phyloP scores from a whole-genome alignment of 1,139 yeast species.

The Kodamaea sp. region DNA sequence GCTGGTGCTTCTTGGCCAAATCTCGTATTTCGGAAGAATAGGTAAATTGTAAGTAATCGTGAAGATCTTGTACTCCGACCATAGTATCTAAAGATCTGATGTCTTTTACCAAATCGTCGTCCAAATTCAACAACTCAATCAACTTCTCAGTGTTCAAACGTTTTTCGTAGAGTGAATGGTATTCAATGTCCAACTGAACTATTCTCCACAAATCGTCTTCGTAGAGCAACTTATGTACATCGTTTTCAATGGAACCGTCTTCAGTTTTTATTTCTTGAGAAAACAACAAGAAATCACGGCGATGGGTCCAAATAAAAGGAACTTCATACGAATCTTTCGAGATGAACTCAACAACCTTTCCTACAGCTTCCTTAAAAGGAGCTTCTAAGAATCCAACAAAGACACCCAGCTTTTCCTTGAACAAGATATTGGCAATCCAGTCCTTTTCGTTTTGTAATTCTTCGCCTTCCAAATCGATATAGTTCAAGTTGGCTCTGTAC shows the following conservation, averaged over 20 bases:
- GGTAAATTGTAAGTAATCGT: conserved; percentile 79
- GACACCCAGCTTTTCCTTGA: conserved; percentile 48
- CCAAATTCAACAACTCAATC: conserved; percentile 53
- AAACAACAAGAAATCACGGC: conserved; percentile 79
- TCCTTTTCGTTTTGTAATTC: conserved; percentile 72
- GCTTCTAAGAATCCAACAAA: conserved; percentile 44
- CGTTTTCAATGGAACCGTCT: conserved; percentile 41
- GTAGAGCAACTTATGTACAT: conserved; percentile 55
- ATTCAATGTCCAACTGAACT: conserved; percentile 82
- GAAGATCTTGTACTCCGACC: conserved; percentile 84
- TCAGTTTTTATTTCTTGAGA: conserved; percentile 56
- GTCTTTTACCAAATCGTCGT: conserved; percentile 61
- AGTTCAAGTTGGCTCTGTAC: conserved; percentile 61
- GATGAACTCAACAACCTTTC: conserved; percentile 75
- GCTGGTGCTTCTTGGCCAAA: conserved; percentile 23
- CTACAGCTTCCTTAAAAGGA: conserved; percentile 72
- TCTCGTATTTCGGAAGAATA: conserved; percentile 74
- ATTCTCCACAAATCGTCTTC: conserved; percentile 95
- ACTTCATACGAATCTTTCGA: conserved; percentile 83
- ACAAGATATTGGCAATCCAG: conserved; percentile 70
- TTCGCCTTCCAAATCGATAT: conserved; percentile 65
- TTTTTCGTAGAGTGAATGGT: conserved; percentile 82
- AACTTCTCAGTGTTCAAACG: conserved; percentile 62
- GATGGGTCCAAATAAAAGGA: conserved; percentile 95
- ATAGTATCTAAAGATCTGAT: conserved; percentile 60